These are phyloP conservation scores for Amylostereum chailletii DNA, from an alignment of 1,284 basidiomycete genomes.

Conservation along the genomic window DNA sequence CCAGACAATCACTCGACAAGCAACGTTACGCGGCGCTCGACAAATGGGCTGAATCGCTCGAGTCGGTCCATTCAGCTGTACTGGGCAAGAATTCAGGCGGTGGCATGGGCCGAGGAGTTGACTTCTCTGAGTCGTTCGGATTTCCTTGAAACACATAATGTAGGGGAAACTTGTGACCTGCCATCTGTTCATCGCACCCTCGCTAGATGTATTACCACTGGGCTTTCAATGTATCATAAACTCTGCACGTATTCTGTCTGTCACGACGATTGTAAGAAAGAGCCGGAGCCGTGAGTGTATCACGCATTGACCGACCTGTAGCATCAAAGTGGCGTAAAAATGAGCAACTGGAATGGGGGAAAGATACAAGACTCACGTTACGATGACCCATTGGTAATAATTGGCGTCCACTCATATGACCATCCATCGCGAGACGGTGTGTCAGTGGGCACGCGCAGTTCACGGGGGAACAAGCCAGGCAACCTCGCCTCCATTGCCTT, in stretches of 20 bases:
- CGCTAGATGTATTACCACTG: background rate
- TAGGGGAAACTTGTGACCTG: too few species aligned
- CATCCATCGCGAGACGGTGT: slow-evolving; percentile 70
- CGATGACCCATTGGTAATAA: slow-evolving; percentile 19
- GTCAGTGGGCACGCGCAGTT: slow-evolving; percentile 69
- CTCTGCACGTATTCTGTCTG: background rate
- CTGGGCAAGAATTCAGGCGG: slow-evolving; percentile 59
- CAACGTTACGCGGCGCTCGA: slow-evolving; percentile 77
- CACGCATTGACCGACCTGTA: slow-evolving; percentile 15
- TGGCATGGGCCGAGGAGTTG: slow-evolving; percentile 16
- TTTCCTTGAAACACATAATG: background rate
- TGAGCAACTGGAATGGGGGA: too few species aligned
- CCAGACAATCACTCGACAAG: slow-evolving; percentile 75
- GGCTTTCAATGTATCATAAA: background rate
- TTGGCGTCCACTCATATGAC: slow-evolving; percentile 72
- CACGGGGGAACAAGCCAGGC: slow-evolving; percentile 78
- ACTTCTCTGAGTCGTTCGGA: slow-evolving; percentile 9
- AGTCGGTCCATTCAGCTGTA: slow-evolving; percentile 62
- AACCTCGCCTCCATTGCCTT: slow-evolving; percentile 70
- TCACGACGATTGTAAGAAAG: background rate
- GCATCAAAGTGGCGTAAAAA: slow-evolving; percentile 8
- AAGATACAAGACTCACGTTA: too few species aligned
- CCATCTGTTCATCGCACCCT: background rate
- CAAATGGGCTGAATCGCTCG: slow-evolving; percentile 74
- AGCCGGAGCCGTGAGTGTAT: background rate